Base-by-base conservation (phyloP, 352 stramenopile species). In the Phytopythium ostracodes region DNA sequence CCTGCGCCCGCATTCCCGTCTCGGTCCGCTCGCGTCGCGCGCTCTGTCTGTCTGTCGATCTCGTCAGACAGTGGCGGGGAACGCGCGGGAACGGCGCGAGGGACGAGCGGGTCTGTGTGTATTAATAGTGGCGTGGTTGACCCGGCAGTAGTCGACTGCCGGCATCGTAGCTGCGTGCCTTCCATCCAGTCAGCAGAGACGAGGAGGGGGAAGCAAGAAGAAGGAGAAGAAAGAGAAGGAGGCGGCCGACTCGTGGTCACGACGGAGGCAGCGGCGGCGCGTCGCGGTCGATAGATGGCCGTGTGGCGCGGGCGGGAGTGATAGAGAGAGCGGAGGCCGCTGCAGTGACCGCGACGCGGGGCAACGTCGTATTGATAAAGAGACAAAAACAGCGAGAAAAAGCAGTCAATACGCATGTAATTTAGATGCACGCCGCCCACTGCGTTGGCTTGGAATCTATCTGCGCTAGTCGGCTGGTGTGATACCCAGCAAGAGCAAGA, bases 121-220 rank as follows among this genome's bases (percentile, higher is more conserved):
- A 17, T n/a, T 20, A 17, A 53, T 53, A n/a, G 50, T 25, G 50
- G 25, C 17, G 54, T 36, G 54, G 54, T 38, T 50, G 54, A 60
- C 54, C 54, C 54, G 54, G 54, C 38, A 60, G 54, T 60, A 51
- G 36, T 60, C 25, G 54, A 60, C 54, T 60, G 22, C 54, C 54
- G 54, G 54, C 54, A 49, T 50, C 54, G 54, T 50, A 60, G 54
- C 38, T 31, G 38, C 53, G 24, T 50, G 35, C 54, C 54, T 22
- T 43, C 17, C 10, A n/a, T 15, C 54, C 54, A 33, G 31, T 12
- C 33, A 6, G 12, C 36, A 40, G 50, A 56, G 50, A 38, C 29
- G 33, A 29, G 52, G n/a, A 46, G 20, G 54, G 14, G 36, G 40
- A 35, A 18, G 54, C 6, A 15, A 46, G 52, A 33, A 0, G 33